Base-by-base conservation (phyloP, 75 land plant species). In the Cunninghamia lanceolata region DNA sequence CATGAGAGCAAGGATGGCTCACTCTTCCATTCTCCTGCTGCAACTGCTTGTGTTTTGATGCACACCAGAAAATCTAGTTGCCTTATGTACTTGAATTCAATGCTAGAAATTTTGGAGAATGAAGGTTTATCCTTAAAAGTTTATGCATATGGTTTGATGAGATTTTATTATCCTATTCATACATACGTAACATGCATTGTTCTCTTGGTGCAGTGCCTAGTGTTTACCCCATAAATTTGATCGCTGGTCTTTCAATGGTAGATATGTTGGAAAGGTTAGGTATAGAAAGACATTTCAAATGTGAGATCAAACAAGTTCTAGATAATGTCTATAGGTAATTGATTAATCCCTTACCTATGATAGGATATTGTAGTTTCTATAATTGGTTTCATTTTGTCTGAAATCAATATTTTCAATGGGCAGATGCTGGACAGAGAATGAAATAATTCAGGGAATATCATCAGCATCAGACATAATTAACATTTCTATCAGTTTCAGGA, bases 281-380 rank as follows among this genome's bases (percentile, higher is more conserved):
- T 52, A 91, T 94, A 83, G 91, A 73, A 88, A 84, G 87, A 7
- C 88, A 92, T 87, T 94, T 92, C 75, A 75, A 0, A 19, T 19
- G 85, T 19, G 93, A 93, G 79, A 91, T 93, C 21, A 81, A 74
- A 34, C 86, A 52, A 5, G 85, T 88, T 25, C 39, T 94, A 83
- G 96, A 93, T 75, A 85, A 86, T 46, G 82, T 86, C 68, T 47
- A 11, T 13, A 47, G 14, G 14, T 47, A 47, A 47, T 9, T 47
- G 52, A 47, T 10, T 10, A 9, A 25, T 77, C 40, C 9, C 42
- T 77, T 77, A 28, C 42, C 39, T 77, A 21, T 39, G 17, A 21
- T 17, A 6, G 38, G 45, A 77, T 77, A 39, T 16, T 40, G 5
- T 39, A 39, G 5, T 17, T 76, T 76, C 21, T 77, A 39, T 77